Evolutionary conservation across 257 asterid genomes (phyloP), one percentile per base, ranked within the genome.

Genomic region (Parsonsia alboflavescens): DNA sequence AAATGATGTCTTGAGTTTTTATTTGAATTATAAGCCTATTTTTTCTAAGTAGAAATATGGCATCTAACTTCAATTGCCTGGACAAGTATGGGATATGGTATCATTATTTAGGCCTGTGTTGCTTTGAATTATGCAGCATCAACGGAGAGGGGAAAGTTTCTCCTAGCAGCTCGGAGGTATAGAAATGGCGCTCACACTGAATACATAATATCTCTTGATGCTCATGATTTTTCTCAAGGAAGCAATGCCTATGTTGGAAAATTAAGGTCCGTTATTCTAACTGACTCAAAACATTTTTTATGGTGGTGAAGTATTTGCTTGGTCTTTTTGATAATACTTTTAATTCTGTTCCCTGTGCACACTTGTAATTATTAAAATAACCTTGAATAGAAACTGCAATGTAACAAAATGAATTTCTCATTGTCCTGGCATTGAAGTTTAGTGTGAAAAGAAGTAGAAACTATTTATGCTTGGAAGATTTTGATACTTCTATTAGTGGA

Each of bases 191-290:
- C 97, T 65, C 92, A 86, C 82, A 88, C 85, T 0, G 98, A 94
- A 81, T 94, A 92, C 75, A 80, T 94, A 76, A 86, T 94, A 50
- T 90, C 98, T 48, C 85, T 94, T 74, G 96, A 94, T 73, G 93
- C 95, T 33, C 82, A 88, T 44, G 97, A 90, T 79, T 79, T 90
- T 54, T 94, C 97, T 79, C 97, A 88, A 84, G 93, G 90, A 83
- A 90, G 97, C 84, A 90, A 89, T 80, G 93, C 97, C 10, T 94
- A 92, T 75, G 96, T 92, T 56, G 98, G 98, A 82, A 94, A 94
- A 83, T 77, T 94, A 80, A 94, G 98, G 98, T 94, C 66, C 65
- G 82, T 1, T 54, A 41, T 74, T 58, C 71, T 58, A 28, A 66
- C 75, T 74, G 52, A 57, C 75, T 71, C 48, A 58, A 41, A 76